phyloP scores from a whole-genome alignment of 305 asterid species.

The Stenogyne calaminthoides region DNA sequence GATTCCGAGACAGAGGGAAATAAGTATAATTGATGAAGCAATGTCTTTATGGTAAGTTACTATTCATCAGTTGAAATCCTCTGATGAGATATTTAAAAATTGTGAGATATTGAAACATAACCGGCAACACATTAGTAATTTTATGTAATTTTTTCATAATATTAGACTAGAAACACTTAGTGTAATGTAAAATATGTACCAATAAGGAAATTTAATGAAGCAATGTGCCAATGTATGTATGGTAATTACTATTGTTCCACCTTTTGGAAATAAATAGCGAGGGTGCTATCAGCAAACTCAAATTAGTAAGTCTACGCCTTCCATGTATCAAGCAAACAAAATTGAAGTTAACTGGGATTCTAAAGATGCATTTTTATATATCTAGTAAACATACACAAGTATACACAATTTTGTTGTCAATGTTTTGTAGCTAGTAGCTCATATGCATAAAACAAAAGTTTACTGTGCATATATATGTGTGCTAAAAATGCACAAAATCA shows the following conservation, averaged over 20 bases:
- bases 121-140: background rate
- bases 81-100: background rate
- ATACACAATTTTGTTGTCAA: background rate
- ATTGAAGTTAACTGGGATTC: slow-evolving; percentile 31
- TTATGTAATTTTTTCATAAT: background rate
- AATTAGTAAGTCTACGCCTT: slow-evolving; percentile 27
- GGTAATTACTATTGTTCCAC: slow-evolving; percentile 56
- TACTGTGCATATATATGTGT: background rate
- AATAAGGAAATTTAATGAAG: slow-evolving; percentile 12
- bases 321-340: slow-evolving; percentile 42
- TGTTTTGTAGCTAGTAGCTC: background rate
- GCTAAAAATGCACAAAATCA: background rate
- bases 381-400: background rate
- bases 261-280: slow-evolving; percentile 29
- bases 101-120: background rate
- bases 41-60: slow-evolving; percentile 39
- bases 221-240: slow-evolving; percentile 13
- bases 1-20: no score
- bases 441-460: background rate
- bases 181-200: background rate
- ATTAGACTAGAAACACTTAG: background rate
- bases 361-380: slow-evolving; percentile 29
- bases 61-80: slow-evolving; percentile 41
- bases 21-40: slow-evolving; percentile 7
- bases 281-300: slow-evolving; percentile 47